Conservation (phyloP, 257 asterid species). For the Solanum microdontum region DNA sequence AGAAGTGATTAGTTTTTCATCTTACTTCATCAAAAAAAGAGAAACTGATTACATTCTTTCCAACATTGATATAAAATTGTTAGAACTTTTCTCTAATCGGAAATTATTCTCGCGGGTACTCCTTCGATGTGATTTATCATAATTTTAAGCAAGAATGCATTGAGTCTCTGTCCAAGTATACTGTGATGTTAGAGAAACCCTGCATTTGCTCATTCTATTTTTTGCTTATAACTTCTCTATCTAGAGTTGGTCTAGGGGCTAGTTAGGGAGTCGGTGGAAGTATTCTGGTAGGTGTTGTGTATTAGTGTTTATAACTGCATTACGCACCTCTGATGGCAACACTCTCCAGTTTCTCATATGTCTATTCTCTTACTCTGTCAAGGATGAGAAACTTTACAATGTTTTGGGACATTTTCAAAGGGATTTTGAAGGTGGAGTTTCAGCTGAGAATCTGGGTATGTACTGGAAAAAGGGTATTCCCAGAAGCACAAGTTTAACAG, state of each 20-base stretch:
- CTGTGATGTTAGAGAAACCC: not conserved
- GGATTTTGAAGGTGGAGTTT: conserved; percentile 95
- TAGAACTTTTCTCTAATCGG: not conserved
- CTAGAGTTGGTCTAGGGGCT: not conserved
- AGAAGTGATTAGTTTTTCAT: not conserved
- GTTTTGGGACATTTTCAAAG: conserved; percentile 90
- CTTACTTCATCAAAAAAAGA: not conserved
- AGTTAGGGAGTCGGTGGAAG: conserved; percentile 1
- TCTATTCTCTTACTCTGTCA: conserved; percentile 15
- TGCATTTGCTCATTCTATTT: not conserved
- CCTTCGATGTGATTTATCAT: not conserved
- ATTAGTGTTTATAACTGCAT: not conserved
- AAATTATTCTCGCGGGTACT: not conserved
- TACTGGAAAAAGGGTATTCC: conserved; percentile 12
- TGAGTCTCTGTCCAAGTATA: not conserved
- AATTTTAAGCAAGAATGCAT: not conserved
- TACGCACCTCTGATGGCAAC: not conserved
- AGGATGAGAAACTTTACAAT: conserved; percentile 85
- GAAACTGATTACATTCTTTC: not conserved
- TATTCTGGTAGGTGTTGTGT: not conserved
- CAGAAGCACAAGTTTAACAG: not conserved
- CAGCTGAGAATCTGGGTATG: conserved; percentile 97
- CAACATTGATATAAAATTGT: not conserved
- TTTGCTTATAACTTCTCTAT: not conserved
- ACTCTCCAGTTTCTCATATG: conserved; percentile 13